A percentile compares a stretch with the other conserved stretches of the same genome.
Evolutionary conservation across 306 rosid genomes (phyloP).

Genomic region (Fragaria vesca): DNA sequence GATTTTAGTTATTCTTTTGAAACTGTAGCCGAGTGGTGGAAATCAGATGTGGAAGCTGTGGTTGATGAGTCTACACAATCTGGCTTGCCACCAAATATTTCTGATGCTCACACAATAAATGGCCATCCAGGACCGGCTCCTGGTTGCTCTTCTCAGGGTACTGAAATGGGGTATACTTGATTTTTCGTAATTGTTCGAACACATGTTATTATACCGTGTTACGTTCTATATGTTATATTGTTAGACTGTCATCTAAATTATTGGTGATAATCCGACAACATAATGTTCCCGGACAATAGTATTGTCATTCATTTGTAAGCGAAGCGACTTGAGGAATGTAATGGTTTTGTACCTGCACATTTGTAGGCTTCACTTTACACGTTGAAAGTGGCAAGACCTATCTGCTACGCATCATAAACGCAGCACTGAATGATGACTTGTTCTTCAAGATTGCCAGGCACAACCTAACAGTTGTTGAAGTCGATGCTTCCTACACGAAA

Average conservation of each 20-base stretch:
- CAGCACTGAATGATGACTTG: slow-evolving; percentile 67
- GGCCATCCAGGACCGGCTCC: slow-evolving; percentile 59
- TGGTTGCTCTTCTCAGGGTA: slow-evolving; percentile 64
- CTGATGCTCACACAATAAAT: slow-evolving; percentile 71
- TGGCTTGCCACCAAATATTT: slow-evolving; percentile 64
- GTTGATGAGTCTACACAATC: slow-evolving; percentile 40
- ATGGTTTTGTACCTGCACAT: slow-evolving; percentile 16
- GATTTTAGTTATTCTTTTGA: slow-evolving; percentile 6
- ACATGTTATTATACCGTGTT: neutral
- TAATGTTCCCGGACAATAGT: neutral
- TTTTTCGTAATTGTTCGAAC: neutral
- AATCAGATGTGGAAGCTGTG: slow-evolving; percentile 69
- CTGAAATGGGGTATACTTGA: slow-evolving; percentile 6
- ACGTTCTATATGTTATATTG: neutral
- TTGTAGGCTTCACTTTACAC: slow-evolving; percentile 58
- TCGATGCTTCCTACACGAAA: slow-evolving; percentile 64
- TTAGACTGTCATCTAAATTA: neutral
- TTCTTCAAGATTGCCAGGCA: slow-evolving; percentile 74
- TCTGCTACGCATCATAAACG: slow-evolving; percentile 67
- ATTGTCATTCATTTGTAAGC: neutral
- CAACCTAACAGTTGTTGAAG: slow-evolving; percentile 59
- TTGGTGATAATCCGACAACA: neutral
- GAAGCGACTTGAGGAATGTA: neutral
- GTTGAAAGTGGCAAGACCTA: slow-evolving; percentile 72
- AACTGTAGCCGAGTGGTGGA: slow-evolving; percentile 75